Conservation (phyloP, 2,329 filamentous ascomycete species). For the Epichloe coenophiala region DNA sequence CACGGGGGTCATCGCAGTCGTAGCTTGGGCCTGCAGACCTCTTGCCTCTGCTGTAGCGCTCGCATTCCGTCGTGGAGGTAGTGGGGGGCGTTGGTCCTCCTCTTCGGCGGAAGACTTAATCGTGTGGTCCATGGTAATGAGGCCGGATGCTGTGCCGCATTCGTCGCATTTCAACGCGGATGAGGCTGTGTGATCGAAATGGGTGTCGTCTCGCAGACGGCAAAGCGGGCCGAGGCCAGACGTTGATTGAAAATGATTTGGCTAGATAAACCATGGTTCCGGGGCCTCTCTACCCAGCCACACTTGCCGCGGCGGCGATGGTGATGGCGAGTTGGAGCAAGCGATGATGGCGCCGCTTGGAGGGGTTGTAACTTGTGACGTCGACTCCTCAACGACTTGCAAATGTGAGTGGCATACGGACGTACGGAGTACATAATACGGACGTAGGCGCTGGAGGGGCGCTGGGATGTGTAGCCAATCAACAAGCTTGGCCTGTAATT, state of each 20-base stretch:
- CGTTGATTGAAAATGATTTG: not conserved
- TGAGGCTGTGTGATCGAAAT: not conserved
- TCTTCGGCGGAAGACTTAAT: constrained; percentile 12
- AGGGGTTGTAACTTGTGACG: not conserved
- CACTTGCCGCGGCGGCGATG: not conserved
- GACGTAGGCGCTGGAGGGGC: no score
- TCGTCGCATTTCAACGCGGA: constrained; percentile 16
- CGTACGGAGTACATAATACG: no score
- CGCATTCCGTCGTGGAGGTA: constrained; percentile 37
- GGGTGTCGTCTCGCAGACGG: not conserved
- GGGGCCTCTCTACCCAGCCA: not conserved
- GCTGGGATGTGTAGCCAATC: not conserved
- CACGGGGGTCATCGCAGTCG: constrained; percentile 68
- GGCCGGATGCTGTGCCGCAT: constrained; percentile 3
- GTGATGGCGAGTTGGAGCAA: not conserved
- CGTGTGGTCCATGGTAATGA: constrained; percentile 16
- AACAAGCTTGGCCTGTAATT: not conserved
- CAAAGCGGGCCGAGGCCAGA: not conserved
- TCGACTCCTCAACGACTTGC: not conserved
- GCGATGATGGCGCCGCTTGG: no score
- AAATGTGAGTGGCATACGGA: not conserved
- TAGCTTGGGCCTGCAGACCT: constrained; percentile 50
- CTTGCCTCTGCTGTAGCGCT: constrained; percentile 23
- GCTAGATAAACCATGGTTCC: not conserved
- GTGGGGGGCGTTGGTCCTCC: constrained; percentile 37